Evolutionary conservation across 176 grass and related monocot species (phyloP).

Genomic region (Musa beccarii): DNA sequence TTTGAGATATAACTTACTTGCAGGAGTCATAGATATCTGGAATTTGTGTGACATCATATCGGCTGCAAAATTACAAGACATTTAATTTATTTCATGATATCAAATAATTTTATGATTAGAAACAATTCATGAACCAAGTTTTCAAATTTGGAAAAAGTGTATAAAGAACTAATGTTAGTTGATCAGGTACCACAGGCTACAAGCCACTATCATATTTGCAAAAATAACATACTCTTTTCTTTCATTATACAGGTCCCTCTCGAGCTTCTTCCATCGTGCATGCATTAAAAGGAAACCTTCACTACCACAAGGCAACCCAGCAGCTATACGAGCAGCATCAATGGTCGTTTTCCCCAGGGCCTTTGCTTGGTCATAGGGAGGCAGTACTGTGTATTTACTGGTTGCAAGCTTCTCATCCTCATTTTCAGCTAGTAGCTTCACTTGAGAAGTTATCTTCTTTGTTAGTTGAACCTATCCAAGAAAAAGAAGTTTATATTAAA

Average conservation of each 20-base stretch:
- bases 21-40: slow-evolving; percentile 96
- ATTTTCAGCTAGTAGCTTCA: slow-evolving; percentile 76
- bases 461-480: slow-evolving; percentile 62
- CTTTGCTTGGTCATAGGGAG: slow-evolving; percentile 78
- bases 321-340: slow-evolving; percentile 72
- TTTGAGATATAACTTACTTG: slow-evolving; percentile 57
- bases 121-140: neutral
- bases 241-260: slow-evolving; percentile 87
- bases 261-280: slow-evolving; percentile 93
- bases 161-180: neutral
- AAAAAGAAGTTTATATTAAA: neutral
- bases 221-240: slow-evolving; percentile 61
- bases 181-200: neutral
- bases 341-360: slow-evolving; percentile 69
- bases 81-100: neutral
- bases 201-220: neutral
- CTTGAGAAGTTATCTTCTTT: slow-evolving; percentile 87
- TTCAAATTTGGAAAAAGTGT: neutral
- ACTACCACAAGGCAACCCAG: slow-evolving; percentile 88
- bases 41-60: slow-evolving; percentile 86
- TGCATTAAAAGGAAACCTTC: slow-evolving; percentile 97
- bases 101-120: neutral
- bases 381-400: slow-evolving; percentile 37
- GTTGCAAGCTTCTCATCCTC: slow-evolving; percentile 64
- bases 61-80: slow-evolving; percentile 37